Evolutionary conservation across 768 basidiomycete genomes (phyloP).

Genomic region (Suillus subalutaceus): DNA sequence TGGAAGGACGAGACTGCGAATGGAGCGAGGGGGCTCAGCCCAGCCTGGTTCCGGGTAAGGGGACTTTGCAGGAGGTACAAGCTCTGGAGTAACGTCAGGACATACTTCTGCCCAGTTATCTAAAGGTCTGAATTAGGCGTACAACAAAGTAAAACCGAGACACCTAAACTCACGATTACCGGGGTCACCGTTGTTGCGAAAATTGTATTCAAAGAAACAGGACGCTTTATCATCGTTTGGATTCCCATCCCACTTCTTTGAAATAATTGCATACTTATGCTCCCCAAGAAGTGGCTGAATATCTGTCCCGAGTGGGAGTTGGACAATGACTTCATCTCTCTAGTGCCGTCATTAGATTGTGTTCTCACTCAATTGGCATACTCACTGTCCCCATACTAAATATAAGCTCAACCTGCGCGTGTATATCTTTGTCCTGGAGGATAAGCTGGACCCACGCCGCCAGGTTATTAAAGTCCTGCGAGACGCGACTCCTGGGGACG

Average conservation of each 20-base stretch:
- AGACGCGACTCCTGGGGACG: slow-evolving; percentile 11
- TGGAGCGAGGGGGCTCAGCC: slow-evolving; percentile 21
- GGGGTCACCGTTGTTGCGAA: slow-evolving; percentile 34
- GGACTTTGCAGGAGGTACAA: slow-evolving; percentile 24
- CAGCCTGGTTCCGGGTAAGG: slow-evolving; percentile 33
- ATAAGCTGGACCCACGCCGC: slow-evolving; percentile 29
- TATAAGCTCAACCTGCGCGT: slow-evolving; percentile 25
- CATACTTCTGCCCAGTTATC: slow-evolving; percentile 32
- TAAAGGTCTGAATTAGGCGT: slow-evolving; percentile 9
- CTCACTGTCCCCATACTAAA: slow-evolving; percentile 35
- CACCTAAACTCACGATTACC: slow-evolving; percentile 27
- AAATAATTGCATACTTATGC: slow-evolving; percentile 26
- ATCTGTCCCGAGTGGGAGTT: slow-evolving; percentile 26
- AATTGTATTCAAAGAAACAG: slow-evolving; percentile 32
- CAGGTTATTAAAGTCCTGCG: slow-evolving; percentile 24
- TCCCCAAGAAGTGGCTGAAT: slow-evolving; percentile 32
- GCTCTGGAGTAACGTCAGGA: slow-evolving; percentile 16
- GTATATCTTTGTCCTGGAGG: slow-evolving; percentile 19
- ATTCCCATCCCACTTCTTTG: slow-evolving; percentile 14
- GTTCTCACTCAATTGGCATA: slow-evolving; percentile 9
- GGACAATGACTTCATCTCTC: slow-evolving; percentile 34
- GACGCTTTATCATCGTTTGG: slow-evolving; percentile 23
- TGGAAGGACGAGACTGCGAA: slow-evolving; percentile 24
- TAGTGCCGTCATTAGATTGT: slow-evolving; percentile 9
- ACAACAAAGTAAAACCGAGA: not conserved